Evolutionary conservation across 768 basidiomycete genomes (phyloP).

Genomic region (Austroboletus eburneus): DNA sequence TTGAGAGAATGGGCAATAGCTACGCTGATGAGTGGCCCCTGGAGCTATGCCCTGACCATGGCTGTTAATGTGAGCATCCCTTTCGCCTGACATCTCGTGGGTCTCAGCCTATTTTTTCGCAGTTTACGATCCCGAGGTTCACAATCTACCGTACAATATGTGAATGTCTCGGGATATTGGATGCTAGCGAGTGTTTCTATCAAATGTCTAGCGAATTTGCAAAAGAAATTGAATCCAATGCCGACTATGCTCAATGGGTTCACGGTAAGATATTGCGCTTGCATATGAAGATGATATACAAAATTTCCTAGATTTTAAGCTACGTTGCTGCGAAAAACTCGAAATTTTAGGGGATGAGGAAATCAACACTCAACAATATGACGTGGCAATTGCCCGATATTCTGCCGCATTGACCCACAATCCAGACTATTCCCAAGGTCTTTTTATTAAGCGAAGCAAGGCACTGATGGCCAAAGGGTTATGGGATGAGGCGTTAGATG

Average conservation of each 20-base stretch:
- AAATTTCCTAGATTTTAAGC: not conserved
- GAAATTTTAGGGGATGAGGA: not conserved
- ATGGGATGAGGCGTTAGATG: not conserved
- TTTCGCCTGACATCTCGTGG: not conserved
- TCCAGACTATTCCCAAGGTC: not conserved
- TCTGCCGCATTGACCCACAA: not conserved
- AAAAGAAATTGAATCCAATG: too few species aligned
- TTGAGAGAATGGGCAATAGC: not conserved
- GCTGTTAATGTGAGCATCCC: not conserved
- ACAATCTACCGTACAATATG: not conserved
- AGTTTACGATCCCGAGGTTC: not conserved
- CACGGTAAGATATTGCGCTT: too few species aligned
- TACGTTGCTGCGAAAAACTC: not conserved
- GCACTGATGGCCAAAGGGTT: not conserved
- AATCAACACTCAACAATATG: not conserved
- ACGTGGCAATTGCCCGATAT: not conserved
- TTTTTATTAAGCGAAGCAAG: not conserved
- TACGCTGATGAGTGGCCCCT: not conserved
- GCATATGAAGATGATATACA: too few species aligned
- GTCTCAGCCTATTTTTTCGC: not conserved
- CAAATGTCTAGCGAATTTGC: not conserved
- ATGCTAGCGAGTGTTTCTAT: slow-evolving; percentile 1
- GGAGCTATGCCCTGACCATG: not conserved
- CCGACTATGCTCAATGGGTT: too few species aligned
- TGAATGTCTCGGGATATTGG: not conserved